Conservation (phyloP, 495 filamentous ascomycete genomes). For the Penicillium cinerascens region DNA sequence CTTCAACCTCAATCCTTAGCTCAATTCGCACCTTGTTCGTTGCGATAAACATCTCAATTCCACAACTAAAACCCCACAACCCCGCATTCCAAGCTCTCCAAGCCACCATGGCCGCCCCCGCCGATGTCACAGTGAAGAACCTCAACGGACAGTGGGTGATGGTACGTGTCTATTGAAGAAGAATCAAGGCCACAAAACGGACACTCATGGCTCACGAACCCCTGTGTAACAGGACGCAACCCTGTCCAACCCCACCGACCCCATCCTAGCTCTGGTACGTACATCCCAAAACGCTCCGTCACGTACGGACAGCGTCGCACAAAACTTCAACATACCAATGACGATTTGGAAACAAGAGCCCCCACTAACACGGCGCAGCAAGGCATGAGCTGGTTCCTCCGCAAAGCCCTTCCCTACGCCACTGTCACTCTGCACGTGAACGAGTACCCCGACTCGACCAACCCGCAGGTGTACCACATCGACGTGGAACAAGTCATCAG, state of each 20-base stretch:
- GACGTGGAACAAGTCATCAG: conserved; percentile 77
- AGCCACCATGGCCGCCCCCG: conserved; percentile 76
- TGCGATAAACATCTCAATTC: not conserved
- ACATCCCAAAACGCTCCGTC: conserved; percentile 4
- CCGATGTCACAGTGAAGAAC: conserved; percentile 65
- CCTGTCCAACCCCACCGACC: conserved; percentile 67
- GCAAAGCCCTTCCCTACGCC: conserved; percentile 69
- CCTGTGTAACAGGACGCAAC: conserved; percentile 65
- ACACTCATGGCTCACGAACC: not conserved
- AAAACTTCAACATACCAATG: not conserved
- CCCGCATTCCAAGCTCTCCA: conserved; percentile 15
- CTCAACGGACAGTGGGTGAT: conserved; percentile 76
- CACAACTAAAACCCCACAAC: conserved; percentile 4
- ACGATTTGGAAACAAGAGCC: not conserved
- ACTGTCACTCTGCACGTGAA: conserved; percentile 68
- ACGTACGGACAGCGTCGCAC: not conserved
- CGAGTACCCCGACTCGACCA: conserved; percentile 52
- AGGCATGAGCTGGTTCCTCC: conserved; percentile 77
- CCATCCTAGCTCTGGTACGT: conserved; percentile 63
- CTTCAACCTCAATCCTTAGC: not conserved
- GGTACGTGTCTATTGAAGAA: conserved; percentile 45
- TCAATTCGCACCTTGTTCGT: not conserved
- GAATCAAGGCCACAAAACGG: not conserved
- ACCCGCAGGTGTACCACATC: conserved; percentile 58
- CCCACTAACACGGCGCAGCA: conserved; percentile 48